A percentile compares a stretch with the other conserved stretches of the same genome.
Conservation (phyloP, 345 rosid species). For the Eucalyptus polyanthemos region DNA sequence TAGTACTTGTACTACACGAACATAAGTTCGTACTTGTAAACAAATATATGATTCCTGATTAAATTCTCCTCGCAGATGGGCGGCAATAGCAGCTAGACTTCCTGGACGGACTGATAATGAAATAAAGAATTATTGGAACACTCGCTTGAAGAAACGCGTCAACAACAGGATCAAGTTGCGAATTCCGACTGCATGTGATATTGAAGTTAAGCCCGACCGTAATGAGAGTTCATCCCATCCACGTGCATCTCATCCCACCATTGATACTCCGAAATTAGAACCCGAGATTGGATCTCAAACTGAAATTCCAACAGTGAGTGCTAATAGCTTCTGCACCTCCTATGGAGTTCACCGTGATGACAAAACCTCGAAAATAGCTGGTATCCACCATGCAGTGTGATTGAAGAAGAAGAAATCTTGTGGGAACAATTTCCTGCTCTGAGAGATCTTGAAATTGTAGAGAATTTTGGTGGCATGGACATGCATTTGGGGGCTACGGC, state of each 20-base stretch:
- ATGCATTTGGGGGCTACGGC: neutral
- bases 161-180: neutral
- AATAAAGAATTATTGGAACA: conserved; percentile 3
- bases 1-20: neutral
- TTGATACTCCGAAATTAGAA: neutral
- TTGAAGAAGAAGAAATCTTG: neutral
- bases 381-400: neutral
- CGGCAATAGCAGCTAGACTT: neutral
- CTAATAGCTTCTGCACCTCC: neutral
- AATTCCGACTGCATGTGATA: neutral
- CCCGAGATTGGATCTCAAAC: neutral
- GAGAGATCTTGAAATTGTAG: neutral
- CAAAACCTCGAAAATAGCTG: neutral
- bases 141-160: neutral
- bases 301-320: neutral
- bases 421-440: neutral
- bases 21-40: neutral
- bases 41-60: neutral
- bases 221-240: neutral
- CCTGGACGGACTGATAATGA: conserved; percentile 3
- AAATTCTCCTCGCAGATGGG: neutral
- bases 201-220: neutral
- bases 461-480: neutral
- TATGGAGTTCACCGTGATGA: neutral
- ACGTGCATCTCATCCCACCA: neutral